These are phyloP conservation scores for Logfia minima DNA, from an alignment of 129 eudicot genomes.

Conservation along the genomic window DNA sequence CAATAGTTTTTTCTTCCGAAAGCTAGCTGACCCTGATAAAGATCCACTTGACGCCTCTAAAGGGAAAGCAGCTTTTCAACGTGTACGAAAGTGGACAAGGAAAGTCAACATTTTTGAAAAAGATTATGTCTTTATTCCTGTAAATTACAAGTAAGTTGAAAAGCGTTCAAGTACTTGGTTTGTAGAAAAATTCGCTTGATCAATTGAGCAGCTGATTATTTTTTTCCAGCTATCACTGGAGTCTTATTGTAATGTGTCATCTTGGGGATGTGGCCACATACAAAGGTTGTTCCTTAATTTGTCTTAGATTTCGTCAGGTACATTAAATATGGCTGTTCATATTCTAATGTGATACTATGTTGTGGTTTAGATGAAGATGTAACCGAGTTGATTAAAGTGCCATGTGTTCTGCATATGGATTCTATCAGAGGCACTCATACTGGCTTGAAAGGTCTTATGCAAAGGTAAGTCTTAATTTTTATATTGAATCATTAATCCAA, in stretches of 20 bases:
- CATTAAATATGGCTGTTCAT: background rate
- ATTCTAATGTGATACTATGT: background rate
- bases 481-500: background rate
- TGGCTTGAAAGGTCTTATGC: constrained; percentile 71
- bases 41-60: constrained; percentile 69
- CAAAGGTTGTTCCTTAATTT: constrained; percentile 43
- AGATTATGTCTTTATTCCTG: constrained; percentile 86
- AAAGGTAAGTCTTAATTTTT: constrained; percentile 49
- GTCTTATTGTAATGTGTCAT: constrained; percentile 82
- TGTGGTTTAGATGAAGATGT: constrained; percentile 52
- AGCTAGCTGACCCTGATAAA: constrained; percentile 87
- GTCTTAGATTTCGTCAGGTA: background rate
- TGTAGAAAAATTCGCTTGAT: background rate
- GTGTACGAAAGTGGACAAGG: constrained; percentile 96
- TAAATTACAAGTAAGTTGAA: constrained; percentile 74
- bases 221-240: constrained; percentile 74
- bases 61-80: constrained; percentile 76
- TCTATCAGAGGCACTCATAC: constrained; percentile 81
- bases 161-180: constrained; percentile 1
- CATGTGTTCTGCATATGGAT: constrained; percentile 98
- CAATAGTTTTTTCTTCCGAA: constrained; percentile 89
- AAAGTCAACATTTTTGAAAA: constrained; percentile 82
- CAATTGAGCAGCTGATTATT: background rate
- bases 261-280: constrained; percentile 64
- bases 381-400: constrained; percentile 47